Evolutionary conservation across 306 rosid species (phyloP), one percentile per base, ranked within the genome.

Genomic region (Dryas drummondii): DNA sequence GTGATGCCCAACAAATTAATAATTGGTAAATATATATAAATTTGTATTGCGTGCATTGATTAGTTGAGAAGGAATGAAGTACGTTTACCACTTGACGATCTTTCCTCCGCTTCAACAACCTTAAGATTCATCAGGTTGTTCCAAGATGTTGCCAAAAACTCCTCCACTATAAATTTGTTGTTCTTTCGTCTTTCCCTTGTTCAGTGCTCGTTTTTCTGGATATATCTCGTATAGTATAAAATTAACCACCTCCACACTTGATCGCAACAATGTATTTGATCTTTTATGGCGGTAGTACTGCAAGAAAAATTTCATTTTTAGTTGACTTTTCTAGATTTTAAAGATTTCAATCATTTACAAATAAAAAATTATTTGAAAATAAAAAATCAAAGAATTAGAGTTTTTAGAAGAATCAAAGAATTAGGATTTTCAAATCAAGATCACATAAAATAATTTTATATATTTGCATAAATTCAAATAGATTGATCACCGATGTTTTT

Each of bases 181-280:
- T 2, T 6, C 27, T 12, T n/a, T 52, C 2, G 51, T 14, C 51
- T 32, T 42, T 8, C 55, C 10, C 16, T 73, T 74, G 4, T 54
- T 27, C 22, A 22, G 0, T 22, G 9, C 7, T 2, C 17, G 37
- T 5, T 1, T 42, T 1, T 9, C 48, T 1, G 80, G 76, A 46
- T 44, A 10, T 41, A 55, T 72, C 74, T 80, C 79, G 37, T 74
- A 80, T 0, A 80, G 50, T 37, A 80, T 9, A 56, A 74, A 80
- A 37, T 70, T 75, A 8, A 68, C 51, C 15, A 80, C 76, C 54
- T 74, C 80, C 47, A 32, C 13, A 1, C 9, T 54, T 0, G 79
- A 80, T 4, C 83, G 12, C 7, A 80, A 49, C 9, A 2, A 5
- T 4, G 7, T n/a, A 5, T 8, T 5, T 37, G 60, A 68, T 15